Base-by-base conservation (phyloP, 768 basidiomycete genomes). In the Boletus edulis region DNA sequence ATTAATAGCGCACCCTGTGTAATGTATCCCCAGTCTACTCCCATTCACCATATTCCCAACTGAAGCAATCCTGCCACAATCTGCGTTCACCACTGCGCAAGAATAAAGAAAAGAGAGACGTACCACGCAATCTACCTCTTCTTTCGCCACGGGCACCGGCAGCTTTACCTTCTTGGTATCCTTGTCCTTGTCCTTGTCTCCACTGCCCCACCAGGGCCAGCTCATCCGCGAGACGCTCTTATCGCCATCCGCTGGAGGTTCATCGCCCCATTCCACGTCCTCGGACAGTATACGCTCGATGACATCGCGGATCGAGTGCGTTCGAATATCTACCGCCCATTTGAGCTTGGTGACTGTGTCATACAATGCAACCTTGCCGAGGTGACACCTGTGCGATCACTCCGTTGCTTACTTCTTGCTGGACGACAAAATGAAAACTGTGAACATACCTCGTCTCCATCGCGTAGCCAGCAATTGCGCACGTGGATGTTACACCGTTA, bases 391-490 rank as follows among this genome's bases (percentile, higher is more conserved):
- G 51, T 8, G n/a, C 17, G 22, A 34, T 4, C 11, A 48, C 51
- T 3, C 38, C 4, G 24, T 58, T 29, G 40, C 24, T 17, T 13
- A 45, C 11, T n/a, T 52, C 42, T 13, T 24, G 17, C n/a, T 1
- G 49, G 57, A 55, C 18, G 61, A 17, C 4, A 0, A n/a, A n/a
- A 35, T 20, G 1, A 37, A 24, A 35, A 15, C 7, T 39, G n/a
- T n/a, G 14, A 39, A 15, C 74, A 47, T 43, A 82, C 78, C 75
- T 77, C 4, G 85, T 81, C 72, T 94, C 92, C 71, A 94, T 73
- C 0, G 93, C 96, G 63, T 90, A 95, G 1, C 96, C 95, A 0
- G 76, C 92, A 34, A 91, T 79, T 15, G 86, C 83, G 68, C 96
- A 99, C 1, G 81, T 71, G 0, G 89, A 94, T 10, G 80, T 75